Base-by-base conservation (phyloP, 371 early-diverging fungal genomes). In the Rhizopus microsporus region DNA sequence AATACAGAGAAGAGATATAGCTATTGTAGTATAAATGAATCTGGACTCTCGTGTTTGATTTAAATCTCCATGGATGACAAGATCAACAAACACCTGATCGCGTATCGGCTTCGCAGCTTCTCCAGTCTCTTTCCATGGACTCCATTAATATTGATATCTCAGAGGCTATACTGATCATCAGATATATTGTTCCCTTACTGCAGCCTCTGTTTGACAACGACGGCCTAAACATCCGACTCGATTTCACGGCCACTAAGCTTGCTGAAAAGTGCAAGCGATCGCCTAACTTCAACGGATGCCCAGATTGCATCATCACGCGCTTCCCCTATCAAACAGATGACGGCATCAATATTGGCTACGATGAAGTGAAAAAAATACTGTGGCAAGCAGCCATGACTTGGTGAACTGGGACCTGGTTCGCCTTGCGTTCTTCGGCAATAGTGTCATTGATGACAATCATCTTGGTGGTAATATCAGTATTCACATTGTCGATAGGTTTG, bases 391-490 rank as follows among this genome's bases (percentile, higher is more conserved):
- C 16, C 60, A 67, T 45, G 54, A 61, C 46, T 60, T 62, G 65
- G 58, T 65, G 39, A 62, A 59, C 43, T 69, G 58, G 62, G 66
- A 65, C 30, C 59, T 66, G 16, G 55, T 71, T 33, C 54, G 60
- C 13, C 62, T 71, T 5, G 62, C 65, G 7, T 15, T 49, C 16
- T 59, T 67, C 42, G 54, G 57, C 46, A 62, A 61, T 49, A 59
- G 59, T 56, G 47, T 59, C n/a, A 59, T 53, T 45, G 52, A 62
- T 49, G 59, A 52, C 15, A 57, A 56, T 32, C 3, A 56, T 15
- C 33, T 65, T 8, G 8, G 29, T 32, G 53, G 65, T 32, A 55
- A 45, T 56, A 17, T 65, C 16, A 47, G 43, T 9, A 55, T 62
- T 10, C 57, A 67, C n/a, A 39, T 53, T 53, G 67, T 61, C 34